phyloP scores from a whole-genome alignment of 306 rosid species.

The Dryas alaskensis region DNA sequence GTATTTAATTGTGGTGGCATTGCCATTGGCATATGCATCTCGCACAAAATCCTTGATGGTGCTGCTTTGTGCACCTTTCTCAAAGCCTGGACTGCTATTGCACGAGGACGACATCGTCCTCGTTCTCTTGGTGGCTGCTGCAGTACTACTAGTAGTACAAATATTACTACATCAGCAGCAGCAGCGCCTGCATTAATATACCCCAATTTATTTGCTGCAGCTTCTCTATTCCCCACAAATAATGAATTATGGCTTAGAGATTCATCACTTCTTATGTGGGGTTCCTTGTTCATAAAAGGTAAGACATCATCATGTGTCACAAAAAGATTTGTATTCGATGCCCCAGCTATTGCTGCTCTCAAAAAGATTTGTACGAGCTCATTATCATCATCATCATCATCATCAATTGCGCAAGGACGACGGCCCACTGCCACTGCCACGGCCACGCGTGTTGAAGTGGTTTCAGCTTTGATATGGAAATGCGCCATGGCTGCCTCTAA shows the following conservation, averaged over 20 bases:
- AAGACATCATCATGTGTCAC: slow-evolving; percentile 24
- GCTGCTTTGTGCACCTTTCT: slow-evolving; percentile 35
- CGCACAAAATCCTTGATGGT: slow-evolving; percentile 43
- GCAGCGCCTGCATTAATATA: background rate
- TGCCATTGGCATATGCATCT: slow-evolving; percentile 34
- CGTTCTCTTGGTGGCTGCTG: background rate
- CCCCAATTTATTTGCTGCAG: slow-evolving; percentile 5
- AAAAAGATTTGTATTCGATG: slow-evolving; percentile 36
- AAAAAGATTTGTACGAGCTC: background rate
- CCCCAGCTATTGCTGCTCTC: slow-evolving; percentile 24
- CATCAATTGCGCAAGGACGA: too few species aligned
- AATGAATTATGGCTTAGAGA: slow-evolving; percentile 32
- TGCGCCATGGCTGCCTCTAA: slow-evolving; percentile 29
- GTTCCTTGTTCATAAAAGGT: slow-evolving; percentile 27
- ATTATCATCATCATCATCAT: too few species aligned
- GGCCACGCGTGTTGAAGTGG: slow-evolving; percentile 34
- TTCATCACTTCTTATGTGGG: slow-evolving; percentile 15
- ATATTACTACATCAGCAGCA: too few species aligned
- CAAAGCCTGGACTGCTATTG: slow-evolving; percentile 31
- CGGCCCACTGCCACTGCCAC: too few species aligned
- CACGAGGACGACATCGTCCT: background rate
- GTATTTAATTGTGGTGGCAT: slow-evolving; percentile 41
- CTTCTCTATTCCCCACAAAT: slow-evolving; percentile 22
- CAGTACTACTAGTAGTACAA: too few species aligned
- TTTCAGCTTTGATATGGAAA: slow-evolving; percentile 43